Conservation (phyloP, 1,284 basidiomycete genomes). For the Fomitopsis palustris region DNA sequence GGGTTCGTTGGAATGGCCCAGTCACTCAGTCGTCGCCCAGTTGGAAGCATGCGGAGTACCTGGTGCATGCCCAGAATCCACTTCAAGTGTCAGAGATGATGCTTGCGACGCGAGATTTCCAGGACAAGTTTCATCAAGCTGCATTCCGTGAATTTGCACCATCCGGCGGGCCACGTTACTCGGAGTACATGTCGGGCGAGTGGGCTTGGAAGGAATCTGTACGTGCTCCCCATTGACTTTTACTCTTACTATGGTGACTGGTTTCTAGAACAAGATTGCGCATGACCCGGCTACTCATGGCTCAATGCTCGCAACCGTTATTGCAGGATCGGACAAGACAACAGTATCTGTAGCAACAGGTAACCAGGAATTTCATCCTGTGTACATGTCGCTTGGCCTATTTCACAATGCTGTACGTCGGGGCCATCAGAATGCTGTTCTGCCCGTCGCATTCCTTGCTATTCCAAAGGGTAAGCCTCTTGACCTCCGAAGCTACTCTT, state of each 20-base stretch:
- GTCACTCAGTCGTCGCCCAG: constrained; percentile 4
- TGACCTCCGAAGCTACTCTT: not conserved
- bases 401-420: constrained; percentile 15
- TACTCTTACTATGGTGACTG: not conserved
- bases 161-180: not conserved
- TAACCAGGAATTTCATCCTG: constrained; percentile 17
- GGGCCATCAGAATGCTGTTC: constrained; percentile 15
- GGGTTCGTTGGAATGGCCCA: not conserved
- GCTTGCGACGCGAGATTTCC: not conserved
- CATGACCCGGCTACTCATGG: constrained; percentile 8
- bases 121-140: not conserved
- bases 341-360: constrained; percentile 20
- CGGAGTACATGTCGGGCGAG: constrained; percentile 15
- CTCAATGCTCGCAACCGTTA: constrained; percentile 11
- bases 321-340: constrained; percentile 20
- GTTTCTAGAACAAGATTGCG: constrained; percentile 9
- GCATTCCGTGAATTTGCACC: constrained; percentile 6
- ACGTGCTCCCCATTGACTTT: too few species aligned
- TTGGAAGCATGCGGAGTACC: constrained; percentile 11
- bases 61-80: not conserved
- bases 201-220: constrained; percentile 21
- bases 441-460: too few species aligned
- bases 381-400: constrained; percentile 18
- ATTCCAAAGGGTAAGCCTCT: constrained; percentile 15
- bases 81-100: not conserved